A percentile compares a stretch with the other conserved stretches of the same genome.
These are phyloP conservation scores for Marsdenia floribunda DNA, from an alignment of 257 asterid genomes.

Conservation along the genomic window DNA sequence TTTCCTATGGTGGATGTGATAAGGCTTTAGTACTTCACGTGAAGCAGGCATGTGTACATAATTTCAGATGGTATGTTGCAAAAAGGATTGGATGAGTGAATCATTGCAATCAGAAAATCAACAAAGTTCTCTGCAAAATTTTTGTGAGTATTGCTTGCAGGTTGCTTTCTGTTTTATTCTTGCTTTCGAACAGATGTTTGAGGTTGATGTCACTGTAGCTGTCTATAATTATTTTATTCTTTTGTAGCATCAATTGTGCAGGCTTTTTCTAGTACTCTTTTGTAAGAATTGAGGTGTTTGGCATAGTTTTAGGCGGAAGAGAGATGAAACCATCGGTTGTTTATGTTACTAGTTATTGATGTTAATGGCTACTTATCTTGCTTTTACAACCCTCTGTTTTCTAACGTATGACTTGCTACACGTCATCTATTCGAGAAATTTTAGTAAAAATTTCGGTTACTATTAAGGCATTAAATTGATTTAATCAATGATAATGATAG, in stretches of 20 bases:
- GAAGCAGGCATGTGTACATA: slow-evolving; percentile 24
- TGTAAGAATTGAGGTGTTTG: neutral
- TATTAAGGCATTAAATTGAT: no score
- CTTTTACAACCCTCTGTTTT: neutral
- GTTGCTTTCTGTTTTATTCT: neutral
- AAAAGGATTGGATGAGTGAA: slow-evolving; percentile 5
- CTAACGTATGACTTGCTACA: no score
- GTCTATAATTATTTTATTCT: slow-evolving; percentile 12
- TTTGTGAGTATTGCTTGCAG: slow-evolving; percentile 8
- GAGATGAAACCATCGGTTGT: neutral
- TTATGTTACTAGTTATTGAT: neutral
- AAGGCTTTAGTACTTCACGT: slow-evolving; percentile 13
- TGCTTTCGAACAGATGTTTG: neutral
- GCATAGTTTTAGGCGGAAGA: slow-evolving; percentile 6
- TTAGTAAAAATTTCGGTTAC: no score
- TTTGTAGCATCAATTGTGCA: slow-evolving; percentile 5
- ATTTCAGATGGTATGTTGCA: slow-evolving; percentile 6
- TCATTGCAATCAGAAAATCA: neutral
- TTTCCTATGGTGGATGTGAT: slow-evolving; percentile 17
- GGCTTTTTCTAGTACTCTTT: neutral
- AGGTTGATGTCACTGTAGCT: neutral
- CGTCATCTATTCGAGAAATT: no score
- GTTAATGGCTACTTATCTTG: neutral
- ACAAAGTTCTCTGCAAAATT: slow-evolving; percentile 6
- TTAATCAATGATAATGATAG: no score